A percentile compares a stretch with the other conserved stretches of the same genome.
phyloP scores from a whole-genome alignment of 345 rosid species.

The Citrus glauca region DNA sequence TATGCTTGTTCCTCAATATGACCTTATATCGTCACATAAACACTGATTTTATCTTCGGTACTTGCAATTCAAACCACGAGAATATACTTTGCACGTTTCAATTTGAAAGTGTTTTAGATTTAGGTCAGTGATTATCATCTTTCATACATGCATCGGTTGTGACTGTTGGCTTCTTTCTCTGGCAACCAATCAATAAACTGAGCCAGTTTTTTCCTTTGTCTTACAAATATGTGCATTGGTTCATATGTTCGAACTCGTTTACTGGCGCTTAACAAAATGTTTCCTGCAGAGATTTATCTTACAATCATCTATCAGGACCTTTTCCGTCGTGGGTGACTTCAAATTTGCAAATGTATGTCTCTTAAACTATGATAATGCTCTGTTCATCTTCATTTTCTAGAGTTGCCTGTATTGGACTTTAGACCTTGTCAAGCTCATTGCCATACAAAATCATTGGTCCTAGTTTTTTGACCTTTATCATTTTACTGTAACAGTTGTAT shows the following conservation, averaged over 20 bases:
- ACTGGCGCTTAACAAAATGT: background rate
- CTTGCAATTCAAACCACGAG: background rate
- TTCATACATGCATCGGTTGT: background rate
- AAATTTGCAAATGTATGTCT: conserved; percentile 27
- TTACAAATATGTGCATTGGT: background rate
- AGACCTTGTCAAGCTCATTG: background rate
- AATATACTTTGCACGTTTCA: background rate
- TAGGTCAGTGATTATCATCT: background rate
- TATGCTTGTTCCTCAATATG: background rate
- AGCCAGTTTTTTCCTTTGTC: background rate
- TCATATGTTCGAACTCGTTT: background rate
- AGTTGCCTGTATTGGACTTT: background rate
- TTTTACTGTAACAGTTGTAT: background rate
- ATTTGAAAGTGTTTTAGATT: background rate
- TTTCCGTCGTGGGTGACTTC: conserved; percentile 31
- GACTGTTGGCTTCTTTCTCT: background rate
- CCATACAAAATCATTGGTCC: background rate
- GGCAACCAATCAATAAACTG: background rate
- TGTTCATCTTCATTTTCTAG: conserved; percentile 2
- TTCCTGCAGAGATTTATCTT: conserved; percentile 38
- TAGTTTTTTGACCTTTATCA: too few relatives aligned
- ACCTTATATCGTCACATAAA: background rate
- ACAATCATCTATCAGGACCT: conserved; percentile 31
- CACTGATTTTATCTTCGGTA: background rate
- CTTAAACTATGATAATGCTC: background rate